Evolutionary conservation across 2,329 filamentous ascomycete genomes (phyloP).

Genomic region (Diaporthe vexans): DNA sequence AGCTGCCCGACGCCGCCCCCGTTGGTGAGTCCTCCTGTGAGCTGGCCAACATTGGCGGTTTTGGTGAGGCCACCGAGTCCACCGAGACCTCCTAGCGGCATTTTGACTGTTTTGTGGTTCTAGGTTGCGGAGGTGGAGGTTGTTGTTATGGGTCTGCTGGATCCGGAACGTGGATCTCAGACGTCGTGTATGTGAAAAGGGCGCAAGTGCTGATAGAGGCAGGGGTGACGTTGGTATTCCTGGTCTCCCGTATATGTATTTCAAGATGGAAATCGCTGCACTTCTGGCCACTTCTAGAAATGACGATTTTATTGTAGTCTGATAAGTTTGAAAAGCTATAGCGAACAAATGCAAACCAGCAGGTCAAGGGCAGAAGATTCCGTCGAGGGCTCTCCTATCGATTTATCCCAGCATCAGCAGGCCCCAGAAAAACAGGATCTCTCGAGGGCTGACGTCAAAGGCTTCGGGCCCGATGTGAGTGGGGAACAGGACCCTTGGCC

Average conservation of each 20-base stretch:
- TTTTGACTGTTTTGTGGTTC: neutral
- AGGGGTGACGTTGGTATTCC: neutral
- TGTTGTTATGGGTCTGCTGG: slow-evolving; percentile 11
- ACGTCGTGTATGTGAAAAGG: slow-evolving; percentile 20
- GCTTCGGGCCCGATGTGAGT: slow-evolving; percentile 23
- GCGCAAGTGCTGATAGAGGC: neutral
- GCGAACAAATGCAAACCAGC: neutral
- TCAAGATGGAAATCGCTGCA: neutral
- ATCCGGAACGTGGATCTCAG: slow-evolving; percentile 17
- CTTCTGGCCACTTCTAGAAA: neutral
- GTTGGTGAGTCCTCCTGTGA: neutral
- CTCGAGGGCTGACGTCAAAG: slow-evolving; percentile 41
- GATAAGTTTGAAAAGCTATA: slow-evolving; percentile 10
- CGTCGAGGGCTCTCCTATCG: slow-evolving; percentile 9
- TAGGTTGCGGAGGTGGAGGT: neutral
- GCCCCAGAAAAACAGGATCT: slow-evolving; percentile 41
- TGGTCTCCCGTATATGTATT: neutral
- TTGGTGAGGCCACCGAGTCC: slow-evolving; percentile 30
- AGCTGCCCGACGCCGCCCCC: slow-evolving; percentile 15
- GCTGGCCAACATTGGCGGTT: neutral
- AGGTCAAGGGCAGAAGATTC: neutral
- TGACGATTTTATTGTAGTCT: neutral
- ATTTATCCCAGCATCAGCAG: slow-evolving; percentile 37
- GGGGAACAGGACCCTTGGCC: slow-evolving; percentile 25
- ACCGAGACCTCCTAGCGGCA: slow-evolving; percentile 26